phyloP scores from a whole-genome alignment of 148 eudicot genomes.

The Hydrangea macrophylla region DNA sequence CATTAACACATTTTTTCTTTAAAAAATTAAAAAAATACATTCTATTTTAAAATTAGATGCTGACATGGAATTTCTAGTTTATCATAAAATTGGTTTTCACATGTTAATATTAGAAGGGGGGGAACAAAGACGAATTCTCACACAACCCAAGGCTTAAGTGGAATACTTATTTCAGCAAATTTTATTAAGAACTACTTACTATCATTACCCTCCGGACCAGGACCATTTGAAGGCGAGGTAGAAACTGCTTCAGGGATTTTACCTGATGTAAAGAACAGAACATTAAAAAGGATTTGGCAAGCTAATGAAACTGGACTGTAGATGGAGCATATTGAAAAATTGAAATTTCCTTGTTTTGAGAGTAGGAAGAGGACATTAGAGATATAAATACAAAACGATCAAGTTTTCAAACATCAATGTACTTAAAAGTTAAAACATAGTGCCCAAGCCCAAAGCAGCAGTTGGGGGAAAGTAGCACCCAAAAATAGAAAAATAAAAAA shows the following conservation, averaged over 20 bases:
- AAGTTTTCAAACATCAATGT: neutral
- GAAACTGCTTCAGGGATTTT: slow-evolving; percentile 26
- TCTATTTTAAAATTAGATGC: no score
- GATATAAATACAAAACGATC: neutral
- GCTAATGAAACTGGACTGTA: no score
- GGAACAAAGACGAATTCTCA: neutral
- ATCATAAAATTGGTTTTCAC: no score
- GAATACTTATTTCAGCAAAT: neutral
- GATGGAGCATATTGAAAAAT: no score
- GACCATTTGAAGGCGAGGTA: slow-evolving; percentile 36
- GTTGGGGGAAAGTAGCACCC: slow-evolving; percentile 1
- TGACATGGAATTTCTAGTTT: no score
- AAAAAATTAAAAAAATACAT: no score
- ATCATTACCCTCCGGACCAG: slow-evolving; percentile 34
- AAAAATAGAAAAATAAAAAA: neutral
- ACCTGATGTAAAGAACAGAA: slow-evolving; percentile 39
- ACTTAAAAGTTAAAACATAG: neutral
- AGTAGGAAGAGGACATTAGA: no score
- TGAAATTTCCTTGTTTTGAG: no score
- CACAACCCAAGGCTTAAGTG: neutral
- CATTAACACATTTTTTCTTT: no score
- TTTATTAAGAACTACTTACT: slow-evolving; percentile 37
- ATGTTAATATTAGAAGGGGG: neutral
- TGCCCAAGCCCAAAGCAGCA: neutral
- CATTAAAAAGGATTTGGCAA: slow-evolving; percentile 1